Conservation (phyloP, 2,329 filamentous ascomycete genomes). For the Ascochyta rabiei region DNA sequence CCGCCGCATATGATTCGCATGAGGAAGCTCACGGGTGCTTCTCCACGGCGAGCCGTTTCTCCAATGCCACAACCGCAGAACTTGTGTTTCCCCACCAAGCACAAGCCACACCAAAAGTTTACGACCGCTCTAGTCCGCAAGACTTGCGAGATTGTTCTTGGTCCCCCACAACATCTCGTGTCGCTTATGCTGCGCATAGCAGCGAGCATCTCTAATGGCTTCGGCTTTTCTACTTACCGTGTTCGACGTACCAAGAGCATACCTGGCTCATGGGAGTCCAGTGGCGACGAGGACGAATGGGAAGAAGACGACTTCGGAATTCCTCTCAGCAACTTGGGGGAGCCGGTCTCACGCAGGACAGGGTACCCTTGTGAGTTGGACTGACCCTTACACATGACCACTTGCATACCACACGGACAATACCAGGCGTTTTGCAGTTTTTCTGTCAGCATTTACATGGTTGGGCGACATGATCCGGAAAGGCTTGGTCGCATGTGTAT, state of each 20-base stretch:
- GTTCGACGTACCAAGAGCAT: conserved; percentile 41
- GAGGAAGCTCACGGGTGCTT: conserved; percentile 57
- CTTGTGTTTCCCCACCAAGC: conserved; percentile 61
- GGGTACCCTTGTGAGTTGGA: conserved; percentile 36
- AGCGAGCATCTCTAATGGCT: conserved; percentile 68
- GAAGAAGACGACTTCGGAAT: conserved; percentile 66
- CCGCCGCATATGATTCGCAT: conserved; percentile 47
- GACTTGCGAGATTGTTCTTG: conserved; percentile 76
- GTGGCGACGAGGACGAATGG: conserved; percentile 59
- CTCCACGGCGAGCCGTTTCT: conserved; percentile 65
- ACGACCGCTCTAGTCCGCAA: conserved; percentile 72
- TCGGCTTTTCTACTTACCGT: conserved; percentile 43
- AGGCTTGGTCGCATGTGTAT: conserved; percentile 20
- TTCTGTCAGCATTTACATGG: conserved; percentile 30
- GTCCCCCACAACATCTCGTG: conserved; percentile 80
- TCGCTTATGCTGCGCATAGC: conserved; percentile 82
- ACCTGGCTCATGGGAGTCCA: conserved; percentile 64
- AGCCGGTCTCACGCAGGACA: conserved; percentile 28
- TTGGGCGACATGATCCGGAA: conserved; percentile 25
- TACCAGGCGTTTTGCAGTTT: conserved; percentile 26
- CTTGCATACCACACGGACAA: conserved; percentile 24
- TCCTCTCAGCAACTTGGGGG: conserved; percentile 46
- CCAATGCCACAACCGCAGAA: conserved; percentile 72
- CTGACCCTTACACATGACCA: conserved; percentile 20
- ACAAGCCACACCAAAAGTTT: conserved; percentile 45